phyloP scores from a whole-genome alignment of 129 eudicot genomes.

The Tagetes erecta region DNA sequence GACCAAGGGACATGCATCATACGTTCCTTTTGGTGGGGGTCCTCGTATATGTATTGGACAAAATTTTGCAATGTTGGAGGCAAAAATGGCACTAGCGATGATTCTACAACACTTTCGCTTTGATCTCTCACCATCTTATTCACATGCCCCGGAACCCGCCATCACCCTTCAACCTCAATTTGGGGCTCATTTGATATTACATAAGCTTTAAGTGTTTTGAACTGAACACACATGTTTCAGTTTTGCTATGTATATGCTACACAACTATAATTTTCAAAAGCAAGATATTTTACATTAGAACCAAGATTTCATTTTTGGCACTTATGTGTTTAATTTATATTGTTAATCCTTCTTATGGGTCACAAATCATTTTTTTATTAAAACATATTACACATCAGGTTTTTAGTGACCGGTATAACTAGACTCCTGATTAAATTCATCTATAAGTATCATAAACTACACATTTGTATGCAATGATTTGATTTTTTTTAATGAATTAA shows the following conservation, averaged over 20 bases:
- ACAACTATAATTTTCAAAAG: neutral
- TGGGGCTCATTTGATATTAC: conserved; percentile 23
- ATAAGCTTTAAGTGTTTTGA: conserved; percentile 5
- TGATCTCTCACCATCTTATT: conserved; percentile 21
- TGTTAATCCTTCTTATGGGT: too few relatives aligned
- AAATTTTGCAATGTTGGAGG: conserved; percentile 23
- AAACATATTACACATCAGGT: too few relatives aligned
- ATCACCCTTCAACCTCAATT: conserved; percentile 18
- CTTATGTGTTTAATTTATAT: too few relatives aligned
- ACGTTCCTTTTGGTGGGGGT: conserved; percentile 26
- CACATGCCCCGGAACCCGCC: conserved; percentile 19
- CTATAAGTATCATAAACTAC: too few relatives aligned
- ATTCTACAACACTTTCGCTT: conserved; percentile 18
- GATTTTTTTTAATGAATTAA: too few relatives aligned
- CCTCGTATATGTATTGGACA: conserved; percentile 23
- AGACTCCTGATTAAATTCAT: too few relatives aligned
- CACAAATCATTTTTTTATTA: too few relatives aligned
- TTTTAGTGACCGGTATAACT: too few relatives aligned
- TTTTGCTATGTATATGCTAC: neutral
- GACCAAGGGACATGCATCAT: conserved; percentile 32
- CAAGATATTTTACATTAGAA: too few relatives aligned
- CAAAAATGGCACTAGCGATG: conserved; percentile 17
- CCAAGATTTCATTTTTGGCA: too few relatives aligned
- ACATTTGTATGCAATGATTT: too few relatives aligned
- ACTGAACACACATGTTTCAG: neutral